These are phyloP conservation scores for Chlamydomonas reinhardtii DNA, from an alignment of 163 green algal genomes.

Conservation along the genomic window DNA sequence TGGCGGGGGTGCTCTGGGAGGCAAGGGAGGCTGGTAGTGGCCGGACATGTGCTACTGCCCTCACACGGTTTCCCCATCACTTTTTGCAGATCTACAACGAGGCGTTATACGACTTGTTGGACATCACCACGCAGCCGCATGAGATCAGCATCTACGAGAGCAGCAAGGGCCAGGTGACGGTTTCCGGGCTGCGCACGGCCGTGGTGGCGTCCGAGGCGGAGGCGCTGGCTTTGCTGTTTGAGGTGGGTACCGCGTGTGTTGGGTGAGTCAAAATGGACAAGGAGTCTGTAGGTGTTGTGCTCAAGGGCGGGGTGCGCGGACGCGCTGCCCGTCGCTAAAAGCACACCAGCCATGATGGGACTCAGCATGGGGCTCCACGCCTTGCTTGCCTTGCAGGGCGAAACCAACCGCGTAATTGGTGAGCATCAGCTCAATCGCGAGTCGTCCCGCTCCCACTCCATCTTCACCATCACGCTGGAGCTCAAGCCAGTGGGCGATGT, in stretches of 20 bases:
- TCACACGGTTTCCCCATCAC: too few species aligned
- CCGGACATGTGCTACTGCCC: too few species aligned
- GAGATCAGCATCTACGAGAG: slow-evolving; percentile 68
- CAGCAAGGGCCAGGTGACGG: slow-evolving; percentile 32
- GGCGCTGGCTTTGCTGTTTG: slow-evolving; percentile 78
- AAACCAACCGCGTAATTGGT: slow-evolving; percentile 78
- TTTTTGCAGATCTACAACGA: slow-evolving; percentile 94
- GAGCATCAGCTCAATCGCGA: slow-evolving; percentile 91
- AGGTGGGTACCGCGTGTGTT: slow-evolving; percentile 70
- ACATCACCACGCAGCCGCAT: slow-evolving; percentile 68
- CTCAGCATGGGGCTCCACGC: neutral
- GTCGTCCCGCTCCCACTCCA: slow-evolving; percentile 82
- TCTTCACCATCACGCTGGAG: slow-evolving; percentile 75
- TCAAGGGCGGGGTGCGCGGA: too few species aligned
- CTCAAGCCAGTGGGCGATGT: slow-evolving; percentile 36
- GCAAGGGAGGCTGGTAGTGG: too few species aligned
- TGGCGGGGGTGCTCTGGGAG: too few species aligned
- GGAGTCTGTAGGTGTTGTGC: too few species aligned
- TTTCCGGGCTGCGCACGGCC: slow-evolving; percentile 62
- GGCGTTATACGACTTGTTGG: slow-evolving; percentile 85
- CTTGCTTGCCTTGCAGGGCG: slow-evolving; percentile 50
- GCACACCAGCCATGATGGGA: too few species aligned
- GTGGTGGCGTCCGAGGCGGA: slow-evolving; percentile 71
- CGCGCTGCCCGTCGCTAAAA: too few species aligned
- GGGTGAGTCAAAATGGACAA: too few species aligned